A percentile compares a stretch with the other conserved stretches of the same genome.
Evolutionary conservation across 768 basidiomycete genomes (phyloP).

Genomic region (Lyophyllum atratum): DNA sequence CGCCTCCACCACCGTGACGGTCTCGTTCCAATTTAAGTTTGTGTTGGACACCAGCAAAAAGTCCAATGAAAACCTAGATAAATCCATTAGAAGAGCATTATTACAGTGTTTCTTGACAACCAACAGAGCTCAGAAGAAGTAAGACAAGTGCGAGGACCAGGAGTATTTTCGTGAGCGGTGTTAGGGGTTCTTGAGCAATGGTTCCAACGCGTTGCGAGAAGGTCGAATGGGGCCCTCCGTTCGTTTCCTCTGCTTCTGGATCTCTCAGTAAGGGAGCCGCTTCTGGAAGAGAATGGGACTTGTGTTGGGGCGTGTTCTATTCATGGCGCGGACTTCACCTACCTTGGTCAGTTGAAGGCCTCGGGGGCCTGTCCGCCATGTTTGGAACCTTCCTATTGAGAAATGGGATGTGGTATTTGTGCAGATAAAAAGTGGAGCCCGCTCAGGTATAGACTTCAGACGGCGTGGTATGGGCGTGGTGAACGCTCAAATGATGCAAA

Average conservation of each 20-base stretch:
- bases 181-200: conserved; percentile 75
- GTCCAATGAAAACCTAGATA: conserved; percentile 77
- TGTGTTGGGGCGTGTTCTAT: neutral
- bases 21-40: conserved; percentile 56
- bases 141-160: conserved; percentile 74
- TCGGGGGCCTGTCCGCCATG: conserved; percentile 59
- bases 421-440: neutral
- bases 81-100: neutral
- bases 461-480: conserved; percentile 3
- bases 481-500: neutral
- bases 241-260: conserved; percentile 38
- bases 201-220: conserved; percentile 52
- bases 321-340: conserved; percentile 6
- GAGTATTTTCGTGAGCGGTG: conserved; percentile 81
- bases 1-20: conserved; percentile 36
- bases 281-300: conserved; percentile 43
- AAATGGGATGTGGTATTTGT: neutral
- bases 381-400: neutral
- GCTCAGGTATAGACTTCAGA: neutral
- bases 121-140: conserved; percentile 72
- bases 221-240: conserved; percentile 25
- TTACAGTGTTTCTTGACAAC: conserved; percentile 10
- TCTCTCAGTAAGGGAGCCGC: conserved; percentile 63
- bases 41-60: conserved; percentile 89
- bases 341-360: conserved; percentile 63